Evolutionary conservation across 192 early-diverging fungal genomes (phyloP), one percentile per base, ranked within the genome.

Genomic region (Entomortierella chlamydospora): DNA sequence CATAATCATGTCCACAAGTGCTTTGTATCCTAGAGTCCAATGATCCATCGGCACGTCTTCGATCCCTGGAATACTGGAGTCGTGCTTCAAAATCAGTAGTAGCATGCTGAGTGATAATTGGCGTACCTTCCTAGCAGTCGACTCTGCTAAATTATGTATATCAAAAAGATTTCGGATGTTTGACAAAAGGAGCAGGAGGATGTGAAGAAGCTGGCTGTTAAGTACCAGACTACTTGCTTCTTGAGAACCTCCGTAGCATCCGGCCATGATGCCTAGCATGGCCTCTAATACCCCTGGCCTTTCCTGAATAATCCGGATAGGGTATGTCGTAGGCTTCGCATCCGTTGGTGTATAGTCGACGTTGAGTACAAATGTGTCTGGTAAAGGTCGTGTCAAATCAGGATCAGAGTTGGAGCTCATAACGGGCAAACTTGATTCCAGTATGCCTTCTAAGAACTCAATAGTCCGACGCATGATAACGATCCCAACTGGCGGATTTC

Each of bases 401-500:
- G 41, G 41, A 0, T 28, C 58, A 47, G n/a, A 58, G 29, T n/a
- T 10, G 20, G 11, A 23, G n/a, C 43, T 18, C 15, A 26, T 31
- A 37, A 62, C 23, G 12, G 61, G 60, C 29, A 68, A 22, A 4
- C 56, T 54, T 26, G 50, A 51, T 22, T 66, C 72, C 28, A 70
- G 54, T 8, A 79, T 79, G 6, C 37, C 51, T 49, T 64, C 62
- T 50, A 79, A 34, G 33, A 79, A 79, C 33, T 79, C 76, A 22
- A 79, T 64, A 7, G 76, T 70, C 12, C 76, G 47, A 2, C 76
- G 76, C 49, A 65, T 70, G 9, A 70, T 49, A 2, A 65, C 50
- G 6, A 64, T 60, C n/a, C 76, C 76, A 25, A 79, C 20, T 28
- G 68, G 68, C 51, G 29, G 39, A 0, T 52, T 34, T 29, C 61